Base-by-base conservation (phyloP, 1,139 yeast species). In the Geotrichum cucujoidarum region DNA sequence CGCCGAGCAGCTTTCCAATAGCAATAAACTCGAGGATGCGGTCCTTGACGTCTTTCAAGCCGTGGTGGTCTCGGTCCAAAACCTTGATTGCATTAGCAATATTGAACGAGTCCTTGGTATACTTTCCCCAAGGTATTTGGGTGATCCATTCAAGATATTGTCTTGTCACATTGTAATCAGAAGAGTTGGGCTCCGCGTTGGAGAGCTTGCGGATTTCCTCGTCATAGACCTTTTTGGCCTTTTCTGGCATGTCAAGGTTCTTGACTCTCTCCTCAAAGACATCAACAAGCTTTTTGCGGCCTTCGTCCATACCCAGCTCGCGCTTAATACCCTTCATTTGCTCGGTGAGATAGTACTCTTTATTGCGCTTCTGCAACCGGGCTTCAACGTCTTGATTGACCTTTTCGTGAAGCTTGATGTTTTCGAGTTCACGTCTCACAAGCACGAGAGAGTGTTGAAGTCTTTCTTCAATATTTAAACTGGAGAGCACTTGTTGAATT, bases 141-240 rank as follows among this genome's bases (percentile, higher is more conserved):
- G 96, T 87, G 55, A 92, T 72, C 95, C 97, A 89, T 60, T 92
- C 98, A 53, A 92, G 73, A 61, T 92, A 92, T 56, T 81, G 81
- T 68, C 95, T 85, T 34, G 89, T 83, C 33, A 89, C 95, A 41
- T 89, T 86, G 59, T 81, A 83, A 66, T 92, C 98, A 37, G 95
- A 83, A 68, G 89, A 84, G 21, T 81, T 74, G 1, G 87, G 78
- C 61, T 81, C 87, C 53, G 78, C 68, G 45, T 53, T 83, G 78
- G 48, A 81, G 62, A 92, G 71, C 65, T 88, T 89, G 48, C 80
- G 78, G 54, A 86, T 76, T 65, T 92, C 98, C 49, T 90, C 90
- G 57, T 84, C 85, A 63, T 85, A 89, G 7, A 90, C 90, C 60
- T 84, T 90, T 65, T 80, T 73, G 17, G 63, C 60, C 21, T 47